A percentile compares a stretch with the other conserved stretches of the same genome.
Conservation (phyloP, 345 rosid genomes). For the Eucalyptus curtisii region DNA sequence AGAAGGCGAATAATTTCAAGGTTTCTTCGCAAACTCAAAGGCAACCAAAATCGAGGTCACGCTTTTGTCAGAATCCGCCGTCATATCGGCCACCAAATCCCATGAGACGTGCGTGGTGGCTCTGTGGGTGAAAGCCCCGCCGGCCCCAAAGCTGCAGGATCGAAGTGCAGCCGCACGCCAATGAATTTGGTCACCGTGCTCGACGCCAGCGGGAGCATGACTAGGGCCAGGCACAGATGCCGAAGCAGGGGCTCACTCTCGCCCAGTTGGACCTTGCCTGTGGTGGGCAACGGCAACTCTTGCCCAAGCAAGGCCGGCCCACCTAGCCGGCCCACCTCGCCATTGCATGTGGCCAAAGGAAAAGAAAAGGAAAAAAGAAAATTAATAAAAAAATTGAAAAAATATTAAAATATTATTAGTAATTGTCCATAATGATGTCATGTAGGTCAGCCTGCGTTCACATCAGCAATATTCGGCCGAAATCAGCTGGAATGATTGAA, state of each 20-base stretch:
- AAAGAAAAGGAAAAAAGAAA: too few species aligned
- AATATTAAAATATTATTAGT: too few species aligned
- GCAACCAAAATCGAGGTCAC: constrained; percentile 38
- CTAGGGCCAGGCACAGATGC: constrained; percentile 37
- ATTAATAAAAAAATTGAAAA: too few species aligned
- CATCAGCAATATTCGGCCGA: too few species aligned
- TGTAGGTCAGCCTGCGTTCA: too few species aligned
- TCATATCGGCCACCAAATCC: constrained; percentile 40
- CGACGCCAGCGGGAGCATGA: constrained; percentile 46
- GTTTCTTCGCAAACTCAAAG: background rate
- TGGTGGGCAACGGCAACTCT: too few species aligned
- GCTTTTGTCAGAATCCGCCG: constrained; percentile 52
- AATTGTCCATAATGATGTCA: too few species aligned
- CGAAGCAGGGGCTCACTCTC: constrained; percentile 24
- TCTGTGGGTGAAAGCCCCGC: constrained; percentile 51
- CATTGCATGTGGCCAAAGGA: too few species aligned
- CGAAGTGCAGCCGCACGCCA: constrained; percentile 38
- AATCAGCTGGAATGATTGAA: too few species aligned
- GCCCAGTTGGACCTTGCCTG: too few species aligned
- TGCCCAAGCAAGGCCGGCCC: too few species aligned
- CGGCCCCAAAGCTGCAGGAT: constrained; percentile 11
- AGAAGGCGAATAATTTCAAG: constrained; percentile 48
- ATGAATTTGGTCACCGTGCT: constrained; percentile 63
- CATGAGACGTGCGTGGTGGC: constrained; percentile 57
- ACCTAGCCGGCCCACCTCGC: too few species aligned